Evolutionary conservation across 768 basidiomycete genomes (phyloP), one percentile per base, ranked within the genome.

Genomic region (Russula foetens): DNA sequence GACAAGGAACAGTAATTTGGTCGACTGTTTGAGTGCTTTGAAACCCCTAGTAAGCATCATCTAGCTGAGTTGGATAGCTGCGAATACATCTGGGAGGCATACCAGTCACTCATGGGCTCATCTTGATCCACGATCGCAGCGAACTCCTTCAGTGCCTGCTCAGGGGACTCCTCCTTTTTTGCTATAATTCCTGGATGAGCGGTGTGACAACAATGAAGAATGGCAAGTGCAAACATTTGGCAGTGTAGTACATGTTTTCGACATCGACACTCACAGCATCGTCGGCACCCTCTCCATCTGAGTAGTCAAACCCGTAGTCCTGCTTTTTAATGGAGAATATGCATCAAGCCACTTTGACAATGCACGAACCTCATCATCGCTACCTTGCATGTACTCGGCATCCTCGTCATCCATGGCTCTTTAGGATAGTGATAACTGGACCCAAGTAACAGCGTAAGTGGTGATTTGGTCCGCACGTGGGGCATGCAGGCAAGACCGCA

Each of bases 191-290:
- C 8, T 41, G 23, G 39, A n/a, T 54, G 58, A n/a, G 62, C 12
- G 26, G 19, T 7, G 24, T 9, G 8, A 29, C 12, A 5, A 14
- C 9, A 4, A 19, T 29, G 14, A 51, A 61, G 54, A 17, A 26
- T 33, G 15, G 14, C 28, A 28, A n/a, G 44, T 61, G 73, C 86
- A 53, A 66, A 98, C 96, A 86, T 74, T 99, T 99, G 12, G 97
- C 97, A 51, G 86, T 89, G 72, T 98, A 98, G 75, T 99, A 99
- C 83, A 94, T 84, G 70, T 99, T 99, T 76, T 99, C 97, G 47
- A 97, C 84, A 74, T 97, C 95, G 26, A 84, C 89, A 55, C 84
- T 90, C 51, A 82, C 88, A 1, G 84, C 80, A 67, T 89, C 89
- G 58, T 91, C 84, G 29, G 81, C 90, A 29, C 90, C 90, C 38